Conservation (phyloP, 2,329 filamentous ascomycete species). For the Trichoderma brevicompactum region DNA sequence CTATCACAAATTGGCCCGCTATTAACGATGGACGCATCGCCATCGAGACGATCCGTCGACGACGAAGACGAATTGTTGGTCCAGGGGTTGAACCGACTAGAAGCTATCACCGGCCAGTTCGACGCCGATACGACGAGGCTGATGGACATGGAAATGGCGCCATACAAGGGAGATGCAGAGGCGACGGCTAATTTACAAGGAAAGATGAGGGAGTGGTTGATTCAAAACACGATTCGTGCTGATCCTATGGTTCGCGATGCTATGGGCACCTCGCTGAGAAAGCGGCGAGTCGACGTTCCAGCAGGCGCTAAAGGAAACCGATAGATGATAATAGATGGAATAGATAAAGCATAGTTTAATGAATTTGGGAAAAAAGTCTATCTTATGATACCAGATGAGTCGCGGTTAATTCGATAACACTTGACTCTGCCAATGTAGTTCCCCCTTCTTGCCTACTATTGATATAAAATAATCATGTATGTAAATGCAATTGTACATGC, state of each 20-base stretch:
- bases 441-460: neutral
- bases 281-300: slow-evolving; percentile 64
- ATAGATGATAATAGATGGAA: slow-evolving; percentile 34
- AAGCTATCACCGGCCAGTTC: slow-evolving; percentile 60
- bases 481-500: neutral
- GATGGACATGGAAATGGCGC: slow-evolving; percentile 77
- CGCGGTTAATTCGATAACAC: neutral
- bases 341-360: neutral
- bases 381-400: neutral
- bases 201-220: slow-evolving; percentile 82
- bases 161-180: slow-evolving; percentile 74
- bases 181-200: slow-evolving; percentile 62
- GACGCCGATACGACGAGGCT: slow-evolving; percentile 73
- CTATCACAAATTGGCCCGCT: slow-evolving; percentile 79
- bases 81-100: slow-evolving; percentile 70
- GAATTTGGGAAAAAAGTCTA: neutral
- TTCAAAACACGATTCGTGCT: slow-evolving; percentile 80
- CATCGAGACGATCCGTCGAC: slow-evolving; percentile 39
- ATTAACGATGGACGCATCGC: slow-evolving; percentile 49
- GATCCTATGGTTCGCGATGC: slow-evolving; percentile 84
- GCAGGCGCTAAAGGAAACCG: slow-evolving; percentile 61
- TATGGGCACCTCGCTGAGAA: slow-evolving; percentile 68
- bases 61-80: slow-evolving; percentile 56
- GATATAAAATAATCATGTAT: neutral
- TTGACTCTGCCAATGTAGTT: neutral